Conservation (phyloP, 2,329 filamentous ascomycete species). For the Dactylellina cionopaga region DNA sequence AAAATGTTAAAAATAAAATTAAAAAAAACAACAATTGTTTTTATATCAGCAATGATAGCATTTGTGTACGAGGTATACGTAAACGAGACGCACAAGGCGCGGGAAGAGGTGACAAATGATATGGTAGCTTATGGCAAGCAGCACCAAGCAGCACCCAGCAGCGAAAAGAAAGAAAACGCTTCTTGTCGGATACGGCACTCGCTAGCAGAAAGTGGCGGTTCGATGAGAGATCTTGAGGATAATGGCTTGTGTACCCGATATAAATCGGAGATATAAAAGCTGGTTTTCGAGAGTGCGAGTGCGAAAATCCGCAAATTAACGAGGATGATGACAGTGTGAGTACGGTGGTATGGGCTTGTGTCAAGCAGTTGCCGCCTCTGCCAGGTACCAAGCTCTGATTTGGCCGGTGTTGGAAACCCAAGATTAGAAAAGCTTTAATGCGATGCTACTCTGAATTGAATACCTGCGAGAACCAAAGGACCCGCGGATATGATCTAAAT, state of each 20-base stretch:
- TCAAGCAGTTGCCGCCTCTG: constrained; percentile 42
- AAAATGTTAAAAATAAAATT: neutral
- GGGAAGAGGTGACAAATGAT: constrained; percentile 46
- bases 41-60: neutral
- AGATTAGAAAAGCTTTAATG: no score
- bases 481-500: neutral
- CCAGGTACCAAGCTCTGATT: constrained; percentile 50
- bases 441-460: no score
- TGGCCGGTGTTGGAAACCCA: constrained; percentile 13
- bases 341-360: constrained; percentile 40
- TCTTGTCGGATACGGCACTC: constrained; percentile 32
- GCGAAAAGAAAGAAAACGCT: constrained; percentile 4
- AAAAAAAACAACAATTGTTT: neutral
- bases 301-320: constrained; percentile 47
- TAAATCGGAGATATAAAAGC: constrained; percentile 51
- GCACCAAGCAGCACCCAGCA: no score
- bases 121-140: no score
- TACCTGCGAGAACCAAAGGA: no score
- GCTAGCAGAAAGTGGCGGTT: constrained; percentile 47
- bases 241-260: constrained; percentile 47
- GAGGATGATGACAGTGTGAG: constrained; percentile 41
- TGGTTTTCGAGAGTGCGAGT: constrained; percentile 19
- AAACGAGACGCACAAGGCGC: constrained; percentile 45
- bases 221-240: constrained; percentile 34
- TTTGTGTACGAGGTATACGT: constrained; percentile 26